Evolutionary conservation across 495 filamentous ascomycete species (phyloP).

Genomic region (Aspergillus heteromorphus): DNA sequence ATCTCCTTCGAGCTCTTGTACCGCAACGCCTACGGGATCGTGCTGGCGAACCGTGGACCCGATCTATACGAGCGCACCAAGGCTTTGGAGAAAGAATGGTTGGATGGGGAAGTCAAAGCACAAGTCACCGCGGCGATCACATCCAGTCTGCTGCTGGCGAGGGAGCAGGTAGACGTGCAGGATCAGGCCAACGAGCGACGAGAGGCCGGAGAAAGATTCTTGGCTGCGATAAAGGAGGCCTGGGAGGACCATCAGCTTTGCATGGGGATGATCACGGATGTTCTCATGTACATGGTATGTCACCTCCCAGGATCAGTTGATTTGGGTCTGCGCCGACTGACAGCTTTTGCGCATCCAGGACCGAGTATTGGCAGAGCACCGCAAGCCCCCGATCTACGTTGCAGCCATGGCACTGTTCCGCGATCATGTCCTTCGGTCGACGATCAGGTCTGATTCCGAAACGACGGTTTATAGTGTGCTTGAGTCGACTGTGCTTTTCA

Average conservation of each 20-base stretch:
- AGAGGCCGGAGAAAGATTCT: conserved; percentile 74
- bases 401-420: conserved; percentile 82
- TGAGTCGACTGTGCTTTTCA: conserved; percentile 77
- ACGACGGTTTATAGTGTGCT: conserved; percentile 60
- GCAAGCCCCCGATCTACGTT: conserved; percentile 72
- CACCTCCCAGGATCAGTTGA: background rate
- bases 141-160: conserved; percentile 47
- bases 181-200: conserved; percentile 68
- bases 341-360: conserved; percentile 44
- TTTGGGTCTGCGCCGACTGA: conserved; percentile 2
- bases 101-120: conserved; percentile 61
- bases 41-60: conserved; percentile 78
- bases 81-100: conserved; percentile 73
- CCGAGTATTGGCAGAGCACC: conserved; percentile 65
- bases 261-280: conserved; percentile 97
- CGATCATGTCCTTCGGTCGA: conserved; percentile 66
- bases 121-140: conserved; percentile 58
- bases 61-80: conserved; percentile 77
- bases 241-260: conserved; percentile 88
- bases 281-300: conserved; percentile 93
- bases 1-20: conserved; percentile 96
- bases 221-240: conserved; percentile 65
- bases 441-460: conserved; percentile 38
- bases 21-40: conserved; percentile 93
- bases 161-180: conserved; percentile 35